Conservation (phyloP, 2,329 filamentous ascomycete species). For the Hymenoscyphus fructigenus region DNA sequence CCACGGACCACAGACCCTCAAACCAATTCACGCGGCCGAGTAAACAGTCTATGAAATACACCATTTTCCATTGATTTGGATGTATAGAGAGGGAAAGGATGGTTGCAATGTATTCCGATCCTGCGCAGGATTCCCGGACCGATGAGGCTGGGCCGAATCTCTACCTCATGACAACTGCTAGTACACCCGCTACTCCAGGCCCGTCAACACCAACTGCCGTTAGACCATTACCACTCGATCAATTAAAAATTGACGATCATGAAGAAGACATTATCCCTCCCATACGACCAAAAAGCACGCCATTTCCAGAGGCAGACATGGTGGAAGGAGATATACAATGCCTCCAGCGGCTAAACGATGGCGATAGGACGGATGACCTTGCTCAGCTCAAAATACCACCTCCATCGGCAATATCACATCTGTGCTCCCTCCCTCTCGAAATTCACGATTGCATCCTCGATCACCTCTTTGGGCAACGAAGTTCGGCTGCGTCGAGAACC, state of each 20-base stretch:
- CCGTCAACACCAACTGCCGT: conserved; percentile 36
- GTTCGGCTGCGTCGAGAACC: conserved; percentile 60
- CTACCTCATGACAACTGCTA: conserved; percentile 34
- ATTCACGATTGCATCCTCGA: conserved; percentile 73
- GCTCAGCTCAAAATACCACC: conserved; percentile 6
- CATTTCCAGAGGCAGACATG: conserved; percentile 35
- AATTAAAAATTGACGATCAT: conserved; percentile 27
- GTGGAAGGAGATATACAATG: conserved; percentile 31
- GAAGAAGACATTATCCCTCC: conserved; percentile 32
- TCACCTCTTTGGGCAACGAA: conserved; percentile 67
- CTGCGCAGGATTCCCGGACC: conserved; percentile 15
- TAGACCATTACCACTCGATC: conserved; percentile 26
- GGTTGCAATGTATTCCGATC: conserved; percentile 18
- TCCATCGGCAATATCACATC: conserved; percentile 19
- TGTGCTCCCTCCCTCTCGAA: conserved; percentile 58
- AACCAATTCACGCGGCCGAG: neutral
- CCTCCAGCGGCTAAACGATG: conserved; percentile 19
- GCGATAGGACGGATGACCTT: conserved; percentile 18
- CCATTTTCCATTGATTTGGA: conserved; percentile 1
- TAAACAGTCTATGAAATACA: neutral
- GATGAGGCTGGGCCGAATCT: conserved; percentile 26
- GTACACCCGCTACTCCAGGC: conserved; percentile 34
- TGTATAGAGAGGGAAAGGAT: conserved; percentile 7
- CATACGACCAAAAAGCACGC: conserved; percentile 35
- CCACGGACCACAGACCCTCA: neutral